phyloP scores from a whole-genome alignment of 2,329 filamentous ascomycete genomes.

The Claviceps sp. region DNA sequence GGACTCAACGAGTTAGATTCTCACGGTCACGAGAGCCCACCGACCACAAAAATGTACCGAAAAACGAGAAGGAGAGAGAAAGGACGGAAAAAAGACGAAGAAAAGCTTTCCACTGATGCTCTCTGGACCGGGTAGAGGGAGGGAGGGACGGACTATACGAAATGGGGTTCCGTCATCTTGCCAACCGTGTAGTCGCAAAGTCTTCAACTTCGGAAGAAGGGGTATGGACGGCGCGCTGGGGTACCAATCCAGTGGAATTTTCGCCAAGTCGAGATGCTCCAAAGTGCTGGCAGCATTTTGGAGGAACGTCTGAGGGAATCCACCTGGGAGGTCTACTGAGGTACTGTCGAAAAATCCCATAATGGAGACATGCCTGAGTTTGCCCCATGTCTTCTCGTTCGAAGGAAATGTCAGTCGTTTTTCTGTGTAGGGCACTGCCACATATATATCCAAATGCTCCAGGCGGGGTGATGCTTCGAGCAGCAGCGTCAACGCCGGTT shows the following conservation, averaged over 20 bases:
- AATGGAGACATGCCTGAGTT: slow-evolving; percentile 6
- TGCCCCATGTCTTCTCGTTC: slow-evolving; percentile 3
- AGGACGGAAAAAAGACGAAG: no score
- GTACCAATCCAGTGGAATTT: slow-evolving; percentile 6
- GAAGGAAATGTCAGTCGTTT: slow-evolving; percentile 1
- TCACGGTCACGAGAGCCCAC: no score
- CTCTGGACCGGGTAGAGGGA: no score
- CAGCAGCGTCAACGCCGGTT: no score
- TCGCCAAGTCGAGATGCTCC: slow-evolving; percentile 12
- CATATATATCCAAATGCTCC: no score
- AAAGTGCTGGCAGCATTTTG: slow-evolving; percentile 8
- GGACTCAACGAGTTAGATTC: not conserved
- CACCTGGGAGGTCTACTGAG: not conserved
- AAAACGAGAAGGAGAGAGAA: no score
- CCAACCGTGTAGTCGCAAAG: slow-evolving; percentile 13
- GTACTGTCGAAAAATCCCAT: not conserved
- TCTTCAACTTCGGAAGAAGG: slow-evolving; percentile 15
- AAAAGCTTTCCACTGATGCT: no score
- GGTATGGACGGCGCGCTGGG: slow-evolving; percentile 4
- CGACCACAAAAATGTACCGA: no score
- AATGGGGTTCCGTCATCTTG: slow-evolving; percentile 5
- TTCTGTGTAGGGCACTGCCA: no score
- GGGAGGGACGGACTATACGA: slow-evolving; percentile 4
- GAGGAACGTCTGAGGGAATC: slow-evolving; percentile 7
- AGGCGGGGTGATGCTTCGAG: no score